Conservation (phyloP, 2,329 filamentous ascomycete species). For the Fusarium albosuccineum region DNA sequence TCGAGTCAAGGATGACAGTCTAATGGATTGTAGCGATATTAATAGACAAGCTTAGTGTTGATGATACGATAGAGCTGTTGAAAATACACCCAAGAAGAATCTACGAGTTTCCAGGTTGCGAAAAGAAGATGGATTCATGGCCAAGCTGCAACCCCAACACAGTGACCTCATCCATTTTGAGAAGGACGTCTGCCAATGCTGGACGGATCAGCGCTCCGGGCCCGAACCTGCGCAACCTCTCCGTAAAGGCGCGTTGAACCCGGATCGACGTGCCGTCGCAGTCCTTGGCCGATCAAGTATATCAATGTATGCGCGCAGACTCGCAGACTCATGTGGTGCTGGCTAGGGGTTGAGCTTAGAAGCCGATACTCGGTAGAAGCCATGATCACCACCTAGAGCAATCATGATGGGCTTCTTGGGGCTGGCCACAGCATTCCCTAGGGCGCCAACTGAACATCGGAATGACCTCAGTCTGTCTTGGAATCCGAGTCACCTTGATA, state of each 20-base stretch:
- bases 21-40: not conserved
- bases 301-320: not conserved
- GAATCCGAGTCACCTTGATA: no score
- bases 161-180: not conserved
- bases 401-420: no score
- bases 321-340: not conserved
- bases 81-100: not conserved
- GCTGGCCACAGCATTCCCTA: no score
- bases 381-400: no score
- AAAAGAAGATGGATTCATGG: not conserved
- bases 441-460: no score
- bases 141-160: not conserved
- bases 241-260: not conserved
- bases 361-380: not conserved
- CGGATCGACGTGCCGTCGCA: conserved; percentile 11
- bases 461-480: no score
- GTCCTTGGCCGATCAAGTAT: conserved; percentile 4
- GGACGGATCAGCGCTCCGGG: not conserved
- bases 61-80: not conserved
- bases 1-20: not conserved
- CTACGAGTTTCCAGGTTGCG: no score
- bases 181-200: not conserved
- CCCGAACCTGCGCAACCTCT: not conserved
- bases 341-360: not conserved
- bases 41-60: not conserved